A percentile compares a stretch with the other conserved stretches of the same genome.
phyloP scores from a whole-genome alignment of 345 rosid species.

The Ceriops tagal region DNA sequence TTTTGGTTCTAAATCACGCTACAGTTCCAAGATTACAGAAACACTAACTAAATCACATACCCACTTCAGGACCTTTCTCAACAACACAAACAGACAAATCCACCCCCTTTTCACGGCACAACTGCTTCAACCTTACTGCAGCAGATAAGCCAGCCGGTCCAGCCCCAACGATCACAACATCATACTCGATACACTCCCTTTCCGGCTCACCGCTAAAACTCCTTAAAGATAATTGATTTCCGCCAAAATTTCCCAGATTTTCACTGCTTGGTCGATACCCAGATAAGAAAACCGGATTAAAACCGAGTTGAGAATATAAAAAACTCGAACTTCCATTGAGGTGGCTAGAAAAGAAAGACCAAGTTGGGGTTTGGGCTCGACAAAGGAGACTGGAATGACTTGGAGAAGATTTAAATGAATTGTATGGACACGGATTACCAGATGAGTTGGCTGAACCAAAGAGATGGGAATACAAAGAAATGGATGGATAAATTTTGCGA shows the following conservation, averaged over 20 bases:
- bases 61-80: conserved; percentile 95
- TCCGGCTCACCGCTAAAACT: conserved; percentile 44
- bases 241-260: conserved; percentile 13
- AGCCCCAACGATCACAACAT: conserved; percentile 89
- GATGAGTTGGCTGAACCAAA: background rate
- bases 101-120: conserved; percentile 60
- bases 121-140: conserved; percentile 78
- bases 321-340: conserved; percentile 18
- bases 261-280: conserved; percentile 25
- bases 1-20: too few relatives aligned
- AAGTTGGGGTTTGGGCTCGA: conserved; percentile 20
- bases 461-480: conserved; percentile 18
- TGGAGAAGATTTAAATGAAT: conserved; percentile 17
- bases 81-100: conserved; percentile 93
- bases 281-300: conserved; percentile 21
- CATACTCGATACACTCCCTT: conserved; percentile 76
- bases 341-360: conserved; percentile 15
- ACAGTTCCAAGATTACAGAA: background rate
- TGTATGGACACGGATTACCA: background rate
- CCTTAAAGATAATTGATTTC: conserved; percentile 26
- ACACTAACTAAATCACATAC: conserved; percentile 27
- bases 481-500: conserved; percentile 14
- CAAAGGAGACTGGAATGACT: conserved; percentile 1
- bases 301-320: conserved; percentile 20
- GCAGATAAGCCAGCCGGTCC: conserved; percentile 99